Conservation (phyloP, 202 grass and related monocot genomes). For the Panicum virgatum region DNA sequence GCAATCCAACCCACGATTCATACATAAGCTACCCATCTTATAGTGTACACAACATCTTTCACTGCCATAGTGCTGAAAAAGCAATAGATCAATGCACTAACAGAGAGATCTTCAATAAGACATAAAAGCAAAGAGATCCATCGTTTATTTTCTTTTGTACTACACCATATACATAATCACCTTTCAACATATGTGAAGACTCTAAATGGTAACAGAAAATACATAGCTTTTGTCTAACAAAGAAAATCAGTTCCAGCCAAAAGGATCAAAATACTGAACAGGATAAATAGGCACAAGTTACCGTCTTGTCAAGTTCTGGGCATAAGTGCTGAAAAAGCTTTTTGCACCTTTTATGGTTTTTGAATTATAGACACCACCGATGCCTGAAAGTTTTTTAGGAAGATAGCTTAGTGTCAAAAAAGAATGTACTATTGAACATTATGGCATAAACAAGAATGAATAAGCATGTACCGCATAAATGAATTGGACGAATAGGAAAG, state of each 20-base stretch:
- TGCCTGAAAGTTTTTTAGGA: constrained; percentile 50
- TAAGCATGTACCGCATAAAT: constrained; percentile 11
- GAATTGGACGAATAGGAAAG: constrained; percentile 12
- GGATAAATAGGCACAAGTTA: constrained; percentile 29
- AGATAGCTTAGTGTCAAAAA: constrained; percentile 11
- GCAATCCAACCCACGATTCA: too few species aligned
- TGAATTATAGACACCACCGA: constrained; percentile 79
- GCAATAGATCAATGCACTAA: neutral
- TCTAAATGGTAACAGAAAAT: neutral
- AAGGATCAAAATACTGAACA: constrained; percentile 7
- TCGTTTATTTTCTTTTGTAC: constrained; percentile 9
- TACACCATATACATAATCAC: neutral
- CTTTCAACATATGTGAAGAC: constrained; percentile 31
- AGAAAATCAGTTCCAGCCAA: constrained; percentile 8
- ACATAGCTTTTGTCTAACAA: neutral
- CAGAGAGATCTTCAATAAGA: constrained; percentile 14
- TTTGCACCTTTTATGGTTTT: constrained; percentile 72
- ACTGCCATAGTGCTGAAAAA: neutral
- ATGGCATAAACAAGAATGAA: neutral
- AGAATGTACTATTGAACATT: constrained; percentile 16
- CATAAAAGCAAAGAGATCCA: neutral
- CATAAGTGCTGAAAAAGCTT: constrained; percentile 74
- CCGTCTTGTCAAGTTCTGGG: constrained; percentile 40
- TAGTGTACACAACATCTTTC: neutral
- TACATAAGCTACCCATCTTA: too few species aligned